Evolutionary conservation across 441 rosid species (phyloP), one percentile per base, ranked within the genome.

Genomic region (Croton laevigatus): DNA sequence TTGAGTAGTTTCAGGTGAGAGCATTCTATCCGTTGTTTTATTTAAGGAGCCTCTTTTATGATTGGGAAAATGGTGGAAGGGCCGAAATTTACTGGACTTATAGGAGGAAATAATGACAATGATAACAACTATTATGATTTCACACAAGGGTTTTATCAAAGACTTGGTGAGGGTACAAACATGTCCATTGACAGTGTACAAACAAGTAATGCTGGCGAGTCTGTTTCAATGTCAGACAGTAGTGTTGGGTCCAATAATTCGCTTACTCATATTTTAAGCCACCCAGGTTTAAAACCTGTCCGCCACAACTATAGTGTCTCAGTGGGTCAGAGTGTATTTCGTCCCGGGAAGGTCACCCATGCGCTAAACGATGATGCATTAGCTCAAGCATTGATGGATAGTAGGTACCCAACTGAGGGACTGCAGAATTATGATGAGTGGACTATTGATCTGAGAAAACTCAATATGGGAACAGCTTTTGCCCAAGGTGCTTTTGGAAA

Each of bases 401-500:
- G 61, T 68, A 82, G 73, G 61, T 83, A 75, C 65, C 90, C 90
- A 62, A 91, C 95, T 11, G 71, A 77, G 80, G 96, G 97, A 10
- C 75, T 91, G 62, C 71, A 72, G 32, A 80, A 89, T 81, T 91
- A 85, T 36, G 98, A 91, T 62, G 97, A 93, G 63, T 93, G 98
- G 98, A 91, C 98, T 2, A 84, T 91, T 42, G 94, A 93, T 81
- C 75, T 93, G 80, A 86, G 94, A 76, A 93, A 88, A 71, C 96
- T 93, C 66, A 87, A 86, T 74, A 87, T 91, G 96, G 95, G 97
- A 32, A 84, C 88, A 1, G 90, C 97, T 65, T 90, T 94, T 85
- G 98, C 98, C 0, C 98, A 94, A 79, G 98, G 98, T 32, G 97
- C 98, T 32, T 94, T 94, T 80, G 98, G 98, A 53, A 94, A 91